Conservation (phyloP, 768 basidiomycete species). For the Pulveroboletus sp. region DNA sequence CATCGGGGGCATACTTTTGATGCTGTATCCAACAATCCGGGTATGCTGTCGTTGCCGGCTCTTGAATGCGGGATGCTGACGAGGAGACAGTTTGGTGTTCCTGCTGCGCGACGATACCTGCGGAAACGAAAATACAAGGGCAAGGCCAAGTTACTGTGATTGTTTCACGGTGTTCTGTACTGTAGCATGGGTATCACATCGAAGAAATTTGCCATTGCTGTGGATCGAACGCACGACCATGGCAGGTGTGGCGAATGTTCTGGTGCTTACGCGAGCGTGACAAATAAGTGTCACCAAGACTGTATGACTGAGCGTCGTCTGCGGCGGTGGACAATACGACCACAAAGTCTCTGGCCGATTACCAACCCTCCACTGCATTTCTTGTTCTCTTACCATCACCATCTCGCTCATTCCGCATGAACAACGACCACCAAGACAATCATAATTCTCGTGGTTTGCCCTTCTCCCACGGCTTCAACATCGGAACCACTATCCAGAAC, state of each 20-base stretch:
- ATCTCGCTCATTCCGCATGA: conserved; percentile 11
- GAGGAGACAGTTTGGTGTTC: conserved; percentile 56
- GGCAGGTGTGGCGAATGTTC: conserved; percentile 23
- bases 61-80: conserved; percentile 7
- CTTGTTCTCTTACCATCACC: conserved; percentile 21
- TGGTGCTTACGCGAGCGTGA: conserved; percentile 26
- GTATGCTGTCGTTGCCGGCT: conserved; percentile 36
- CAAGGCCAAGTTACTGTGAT: conserved; percentile 32
- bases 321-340: not conserved
- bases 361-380: conserved; percentile 1
- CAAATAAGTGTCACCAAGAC: conserved; percentile 18
- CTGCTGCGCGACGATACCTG: conserved; percentile 50
- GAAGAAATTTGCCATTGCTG: not conserved
- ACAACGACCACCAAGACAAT: conserved; percentile 12
- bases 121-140: conserved; percentile 30
- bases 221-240: conserved; percentile 13
- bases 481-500: conserved; percentile 26
- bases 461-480: conserved; percentile 18
- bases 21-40: conserved; percentile 65
- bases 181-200: not conserved
- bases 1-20: conserved; percentile 51
- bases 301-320: not conserved
- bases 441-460: conserved; percentile 2
- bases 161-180: not conserved
- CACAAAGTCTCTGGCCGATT: not conserved